A percentile compares a stretch with the other conserved stretches of the same genome.
phyloP scores from a whole-genome alignment of 768 basidiomycete species.

The Podaxis mareebaensis region DNA sequence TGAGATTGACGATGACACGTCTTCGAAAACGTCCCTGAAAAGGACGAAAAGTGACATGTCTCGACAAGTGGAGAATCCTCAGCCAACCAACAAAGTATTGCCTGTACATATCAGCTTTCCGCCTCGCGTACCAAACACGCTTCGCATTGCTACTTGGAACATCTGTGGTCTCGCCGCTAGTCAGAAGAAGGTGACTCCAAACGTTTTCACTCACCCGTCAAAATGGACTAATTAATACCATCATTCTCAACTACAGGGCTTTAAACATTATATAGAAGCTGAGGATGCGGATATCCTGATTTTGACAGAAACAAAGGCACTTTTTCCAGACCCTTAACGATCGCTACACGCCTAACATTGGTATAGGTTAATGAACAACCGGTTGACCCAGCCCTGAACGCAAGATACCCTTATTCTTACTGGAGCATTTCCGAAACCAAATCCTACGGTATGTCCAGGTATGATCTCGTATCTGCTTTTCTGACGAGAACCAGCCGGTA shows the following conservation, averaged over 20 bases:
- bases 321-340: not conserved
- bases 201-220: not conserved
- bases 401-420: constrained; percentile 67
- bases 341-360: constrained; percentile 1
- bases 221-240: not conserved
- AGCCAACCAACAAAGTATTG: constrained; percentile 74
- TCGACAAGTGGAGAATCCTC: constrained; percentile 36
- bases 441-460: constrained; percentile 59
- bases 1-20: constrained; percentile 26
- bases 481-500: constrained; percentile 56
- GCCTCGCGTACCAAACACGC: constrained; percentile 42
- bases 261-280: constrained; percentile 79
- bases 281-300: constrained; percentile 86
- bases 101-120: constrained; percentile 65
- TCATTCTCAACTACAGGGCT: constrained; percentile 51
- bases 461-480: not conserved
- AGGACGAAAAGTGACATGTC: constrained; percentile 19
- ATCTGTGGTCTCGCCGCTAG: constrained; percentile 75
- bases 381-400: constrained; percentile 53
- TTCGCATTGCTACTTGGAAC: constrained; percentile 75
- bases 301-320: constrained; percentile 84
- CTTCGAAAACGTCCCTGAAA: constrained; percentile 23
- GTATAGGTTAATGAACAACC: constrained; percentile 71
- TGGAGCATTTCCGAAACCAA: constrained; percentile 83
- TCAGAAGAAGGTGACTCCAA: constrained; percentile 65